Percentiles rank a stretch among this genome's conserved stretches.
Evolutionary conservation across 164 flowering plant species (phyloP).

Genomic region (Umbellularia californica): DNA sequence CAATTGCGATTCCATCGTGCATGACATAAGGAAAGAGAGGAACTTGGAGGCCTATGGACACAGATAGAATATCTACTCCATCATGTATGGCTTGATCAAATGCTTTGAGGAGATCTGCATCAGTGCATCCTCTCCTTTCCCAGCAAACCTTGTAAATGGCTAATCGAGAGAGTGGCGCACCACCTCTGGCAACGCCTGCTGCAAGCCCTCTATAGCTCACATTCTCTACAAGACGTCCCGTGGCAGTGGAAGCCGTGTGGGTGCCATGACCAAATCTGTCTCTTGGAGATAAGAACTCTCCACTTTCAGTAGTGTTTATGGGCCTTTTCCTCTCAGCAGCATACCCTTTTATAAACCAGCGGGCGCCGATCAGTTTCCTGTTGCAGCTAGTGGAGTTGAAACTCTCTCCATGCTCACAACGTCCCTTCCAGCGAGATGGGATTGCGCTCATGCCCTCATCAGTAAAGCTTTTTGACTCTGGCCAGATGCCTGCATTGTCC

Average conservation of each 20-base stretch:
- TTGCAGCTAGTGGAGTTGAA: constrained; percentile 59
- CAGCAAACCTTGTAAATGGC: constrained; percentile 57
- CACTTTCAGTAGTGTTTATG: constrained; percentile 26
- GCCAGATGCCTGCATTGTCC: constrained; percentile 51
- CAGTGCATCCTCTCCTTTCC: constrained; percentile 8
- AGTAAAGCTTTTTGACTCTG: constrained; percentile 53
- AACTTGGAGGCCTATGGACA: constrained; percentile 14
- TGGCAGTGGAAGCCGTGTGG: constrained; percentile 57
- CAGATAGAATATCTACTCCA: constrained; percentile 28
- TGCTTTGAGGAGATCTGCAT: constrained; percentile 6
- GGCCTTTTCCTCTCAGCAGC: constrained; percentile 11
- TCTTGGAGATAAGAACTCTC: constrained; percentile 44
- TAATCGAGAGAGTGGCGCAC: constrained; percentile 48
- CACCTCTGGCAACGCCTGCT: constrained; percentile 47
- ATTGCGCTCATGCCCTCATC: constrained; percentile 48
- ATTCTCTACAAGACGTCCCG: constrained; percentile 40
- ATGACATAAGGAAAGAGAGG: constrained; percentile 13
- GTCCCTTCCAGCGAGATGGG: constrained; percentile 60
- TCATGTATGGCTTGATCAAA: constrained; percentile 25
- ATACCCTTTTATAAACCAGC: constrained; percentile 40
- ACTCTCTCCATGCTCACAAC: constrained; percentile 34
- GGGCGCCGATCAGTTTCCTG: constrained; percentile 62
- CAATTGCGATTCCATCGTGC: constrained; percentile 18
- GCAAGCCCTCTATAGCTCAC: constrained; percentile 52
- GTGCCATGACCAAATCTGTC: constrained; percentile 61